Evolutionary conservation across 192 early-diverging fungal species (phyloP), one percentile per base, ranked within the genome.

Genomic region (Funneliformis geosporum): DNA sequence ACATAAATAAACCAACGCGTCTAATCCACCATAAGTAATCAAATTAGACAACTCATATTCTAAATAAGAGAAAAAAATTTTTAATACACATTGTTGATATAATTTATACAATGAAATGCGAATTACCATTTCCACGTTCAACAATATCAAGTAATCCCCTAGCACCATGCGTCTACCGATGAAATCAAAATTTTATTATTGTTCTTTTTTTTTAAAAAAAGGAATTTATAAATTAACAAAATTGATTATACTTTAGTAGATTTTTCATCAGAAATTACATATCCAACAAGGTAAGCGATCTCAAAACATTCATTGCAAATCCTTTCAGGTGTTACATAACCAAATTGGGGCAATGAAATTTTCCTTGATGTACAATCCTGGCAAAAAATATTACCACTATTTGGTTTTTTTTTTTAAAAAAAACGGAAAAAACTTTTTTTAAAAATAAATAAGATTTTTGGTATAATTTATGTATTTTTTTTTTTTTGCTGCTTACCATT

Each of bases 261-360:
- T 55, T 87, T 83, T 39, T 88, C 89, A 67, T 87, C 87, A 38
- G 86, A 86, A 64, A 87, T 82, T 60, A 83, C 83, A 79, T 90
- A 88, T 18, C 87, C 86, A 10, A 90, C 86, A 46, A 88, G 66
- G 66, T 88, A 90, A 0, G 89, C 87, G 28, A 90, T 84, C 79
- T 87, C 85, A 42, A 90, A 85, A 74, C 89, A 90, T 28, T 82
- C 81, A 64, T 83, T 87, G 66, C 89, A 90, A 9, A 90, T 88
- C 21, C 89, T 79, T 25, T 86, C 87, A 12, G 89, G 87, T 66
- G 83, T 86, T 6, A 83, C 79, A 64, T 88, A 87, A 16, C 89
- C 89, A 44, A 90, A 67, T 42, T 88, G 89, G 40, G 89, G 87
- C 38, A 90, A 72, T 9, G 87, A 83, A 73, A 88, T 84, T 68